These are phyloP conservation scores for Mycena vulgaris DNA, from an alignment of 768 basidiomycete species.

Conservation along the genomic window DNA sequence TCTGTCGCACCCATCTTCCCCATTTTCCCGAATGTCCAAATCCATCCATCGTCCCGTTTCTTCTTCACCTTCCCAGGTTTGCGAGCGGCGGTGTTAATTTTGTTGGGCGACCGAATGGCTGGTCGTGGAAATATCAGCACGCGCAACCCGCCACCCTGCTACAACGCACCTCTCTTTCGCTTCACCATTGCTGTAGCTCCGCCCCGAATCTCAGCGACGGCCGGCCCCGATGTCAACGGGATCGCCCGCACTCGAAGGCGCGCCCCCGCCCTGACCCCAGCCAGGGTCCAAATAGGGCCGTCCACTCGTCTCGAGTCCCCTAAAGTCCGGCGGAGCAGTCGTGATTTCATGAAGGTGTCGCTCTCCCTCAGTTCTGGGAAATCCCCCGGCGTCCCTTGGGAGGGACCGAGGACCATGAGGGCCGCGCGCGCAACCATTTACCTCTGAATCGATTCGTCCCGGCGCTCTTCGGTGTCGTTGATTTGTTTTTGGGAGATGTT, in stretches of 20 bases:
- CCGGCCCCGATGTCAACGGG: neutral
- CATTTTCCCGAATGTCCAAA: neutral
- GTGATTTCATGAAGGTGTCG: neutral
- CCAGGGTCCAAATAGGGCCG: neutral
- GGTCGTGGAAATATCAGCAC: no score
- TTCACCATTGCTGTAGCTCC: neutral
- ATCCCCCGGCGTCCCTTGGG: neutral
- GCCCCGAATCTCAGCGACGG: neutral
- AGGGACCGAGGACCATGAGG: neutral
- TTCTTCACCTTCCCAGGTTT: neutral
- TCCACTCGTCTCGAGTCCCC: neutral
- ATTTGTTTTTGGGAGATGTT: conserved; percentile 11
- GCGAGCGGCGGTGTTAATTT: neutral
- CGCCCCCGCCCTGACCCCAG: neutral
- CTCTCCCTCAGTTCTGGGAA: neutral
- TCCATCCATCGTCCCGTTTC: neutral
- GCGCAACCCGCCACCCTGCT: no score
- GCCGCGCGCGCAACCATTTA: neutral
- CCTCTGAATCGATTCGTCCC: neutral
- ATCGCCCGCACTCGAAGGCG: neutral
- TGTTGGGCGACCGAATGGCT: no score
- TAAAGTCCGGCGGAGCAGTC: neutral
- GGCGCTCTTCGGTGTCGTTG: neutral
- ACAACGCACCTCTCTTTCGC: neutral
- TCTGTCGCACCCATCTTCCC: conserved; percentile 5